phyloP scores from a whole-genome alignment of 2,329 filamentous ascomycete species.

The Pseudomassariella vexata region DNA sequence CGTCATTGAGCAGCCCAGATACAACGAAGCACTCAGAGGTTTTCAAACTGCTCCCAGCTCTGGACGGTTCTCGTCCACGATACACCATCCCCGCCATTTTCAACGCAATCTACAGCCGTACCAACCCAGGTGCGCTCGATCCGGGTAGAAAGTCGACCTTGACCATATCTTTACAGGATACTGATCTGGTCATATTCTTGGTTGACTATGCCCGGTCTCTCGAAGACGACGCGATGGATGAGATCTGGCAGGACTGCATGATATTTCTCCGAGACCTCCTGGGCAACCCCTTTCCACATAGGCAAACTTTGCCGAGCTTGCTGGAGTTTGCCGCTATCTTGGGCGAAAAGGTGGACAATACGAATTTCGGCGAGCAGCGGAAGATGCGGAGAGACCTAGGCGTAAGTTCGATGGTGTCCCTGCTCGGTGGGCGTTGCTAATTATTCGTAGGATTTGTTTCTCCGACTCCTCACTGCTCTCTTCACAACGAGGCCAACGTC shows the following conservation, averaged over 20 bases:
- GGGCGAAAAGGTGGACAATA: conserved; percentile 95
- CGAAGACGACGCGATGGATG: conserved; percentile 96
- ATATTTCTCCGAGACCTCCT: conserved; percentile 85
- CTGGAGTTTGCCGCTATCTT: conserved; percentile 85
- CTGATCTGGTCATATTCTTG: conserved; percentile 80
- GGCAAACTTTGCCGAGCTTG: conserved; percentile 80
- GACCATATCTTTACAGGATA: conserved; percentile 77
- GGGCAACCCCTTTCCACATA: conserved; percentile 88
- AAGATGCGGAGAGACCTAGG: conserved; percentile 88
- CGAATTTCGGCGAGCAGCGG: conserved; percentile 89
- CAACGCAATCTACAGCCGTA: conserved; percentile 92
- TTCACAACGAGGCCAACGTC: conserved; percentile 83
- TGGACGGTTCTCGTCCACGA: conserved; percentile 86
- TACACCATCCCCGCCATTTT: conserved; percentile 91
- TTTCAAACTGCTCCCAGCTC: conserved; percentile 80
- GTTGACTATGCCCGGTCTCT: conserved; percentile 85
- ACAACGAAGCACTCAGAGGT: conserved; percentile 56
- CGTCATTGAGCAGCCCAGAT: conserved; percentile 37
- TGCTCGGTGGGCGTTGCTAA: background rate
- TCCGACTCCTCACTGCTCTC: conserved; percentile 82
- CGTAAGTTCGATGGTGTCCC: conserved; percentile 58
- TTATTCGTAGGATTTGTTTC: conserved; percentile 68
- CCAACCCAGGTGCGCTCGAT: conserved; percentile 76
- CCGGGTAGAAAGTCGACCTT: conserved; percentile 77
- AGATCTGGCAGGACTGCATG: conserved; percentile 95